These are phyloP conservation scores for Cladophialophora carrionii DNA, from an alignment of 2,329 filamentous ascomycete species.

Conservation along the genomic window DNA sequence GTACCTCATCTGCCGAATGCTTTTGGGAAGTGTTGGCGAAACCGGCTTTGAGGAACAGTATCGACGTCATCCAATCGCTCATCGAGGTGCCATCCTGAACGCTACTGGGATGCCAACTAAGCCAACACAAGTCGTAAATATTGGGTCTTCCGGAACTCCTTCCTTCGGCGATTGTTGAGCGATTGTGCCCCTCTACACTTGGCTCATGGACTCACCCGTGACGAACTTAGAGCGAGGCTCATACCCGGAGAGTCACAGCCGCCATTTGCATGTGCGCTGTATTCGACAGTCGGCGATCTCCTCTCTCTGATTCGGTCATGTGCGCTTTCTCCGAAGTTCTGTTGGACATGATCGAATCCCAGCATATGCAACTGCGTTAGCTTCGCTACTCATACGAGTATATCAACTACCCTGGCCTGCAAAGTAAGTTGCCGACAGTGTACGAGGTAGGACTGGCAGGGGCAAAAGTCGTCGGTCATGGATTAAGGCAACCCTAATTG, in stretches of 20 bases:
- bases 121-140: slow-evolving; percentile 1
- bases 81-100: neutral
- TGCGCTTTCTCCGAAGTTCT: slow-evolving; percentile 6
- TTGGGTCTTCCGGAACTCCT: neutral
- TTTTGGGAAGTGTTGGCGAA: neutral
- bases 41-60: neutral
- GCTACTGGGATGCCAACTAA: neutral
- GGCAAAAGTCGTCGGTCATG: neutral
- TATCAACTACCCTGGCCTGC: slow-evolving; percentile 1
- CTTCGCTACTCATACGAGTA: too few species aligned
- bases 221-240: neutral
- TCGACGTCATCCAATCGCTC: slow-evolving; percentile 19
- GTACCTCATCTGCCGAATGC: neutral
- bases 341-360: neutral
- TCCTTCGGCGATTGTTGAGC: slow-evolving; percentile 11
- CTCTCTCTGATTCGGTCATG: slow-evolving; percentile 12
- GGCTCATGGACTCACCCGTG: neutral
- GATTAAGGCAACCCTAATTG: neutral
- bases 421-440: neutral
- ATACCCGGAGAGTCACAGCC: slow-evolving; percentile 8
- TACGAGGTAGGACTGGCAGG: neutral
- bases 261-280: slow-evolving; percentile 19
- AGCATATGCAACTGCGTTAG: slow-evolving; percentile 21
- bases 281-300: slow-evolving; percentile 2
- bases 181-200: neutral